phyloP scores from a whole-genome alignment of 257 asterid species.

The Knoxia roxburghii region DNA sequence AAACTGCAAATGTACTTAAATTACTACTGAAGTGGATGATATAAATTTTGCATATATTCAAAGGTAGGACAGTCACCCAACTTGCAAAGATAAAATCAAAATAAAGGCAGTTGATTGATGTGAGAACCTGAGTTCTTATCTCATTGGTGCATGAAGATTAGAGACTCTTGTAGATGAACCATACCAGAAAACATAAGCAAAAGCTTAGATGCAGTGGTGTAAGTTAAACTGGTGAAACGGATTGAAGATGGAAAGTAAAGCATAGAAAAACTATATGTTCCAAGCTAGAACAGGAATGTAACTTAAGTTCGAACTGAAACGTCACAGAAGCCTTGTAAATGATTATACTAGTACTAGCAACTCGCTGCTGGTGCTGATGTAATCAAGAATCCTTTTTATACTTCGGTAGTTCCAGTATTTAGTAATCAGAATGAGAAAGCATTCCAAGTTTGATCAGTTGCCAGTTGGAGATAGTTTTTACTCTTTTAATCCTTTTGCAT shows the following conservation, averaged over 20 bases:
- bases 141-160: not conserved
- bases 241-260: not conserved
- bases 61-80: not conserved
- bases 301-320: not conserved
- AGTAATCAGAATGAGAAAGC: not conserved
- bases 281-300: not conserved
- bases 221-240: not conserved
- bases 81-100: not conserved
- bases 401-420: too few relatives aligned
- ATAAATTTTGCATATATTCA: too few relatives aligned
- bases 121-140: not conserved
- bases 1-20: not conserved
- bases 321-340: not conserved
- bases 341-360: too few relatives aligned
- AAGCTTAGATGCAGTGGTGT: not conserved
- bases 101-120: not conserved
- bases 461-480: not conserved
- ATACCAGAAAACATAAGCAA: not conserved
- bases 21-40: not conserved
- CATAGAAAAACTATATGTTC: not conserved
- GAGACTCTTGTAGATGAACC: not conserved
- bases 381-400: not conserved
- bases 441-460: not conserved
- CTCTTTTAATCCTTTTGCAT: not conserved
- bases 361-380: not conserved